Percentiles rank a stretch among this genome's conserved stretches.
phyloP scores from a whole-genome alignment of 495 filamentous ascomycete species.

The Penicillium subrubescens region DNA sequence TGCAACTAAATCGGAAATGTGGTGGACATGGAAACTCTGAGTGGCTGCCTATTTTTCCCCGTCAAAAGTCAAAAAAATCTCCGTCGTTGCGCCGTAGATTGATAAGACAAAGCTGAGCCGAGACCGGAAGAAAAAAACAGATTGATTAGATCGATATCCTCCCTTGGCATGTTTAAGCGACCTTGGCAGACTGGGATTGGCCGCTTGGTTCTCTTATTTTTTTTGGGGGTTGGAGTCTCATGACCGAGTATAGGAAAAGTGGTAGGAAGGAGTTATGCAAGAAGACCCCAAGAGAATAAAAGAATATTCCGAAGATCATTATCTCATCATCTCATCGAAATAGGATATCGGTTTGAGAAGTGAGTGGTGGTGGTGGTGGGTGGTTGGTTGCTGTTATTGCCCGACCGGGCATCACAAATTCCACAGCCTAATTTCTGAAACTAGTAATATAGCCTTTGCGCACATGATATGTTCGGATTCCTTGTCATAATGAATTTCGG shows the following conservation, averaged over 20 bases:
- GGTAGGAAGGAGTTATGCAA: not conserved
- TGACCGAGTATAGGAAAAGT: not conserved
- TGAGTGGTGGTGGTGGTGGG: not conserved
- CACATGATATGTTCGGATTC: no score
- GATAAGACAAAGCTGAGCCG: constrained; percentile 2
- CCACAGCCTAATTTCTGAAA: not conserved
- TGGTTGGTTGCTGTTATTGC: not conserved
- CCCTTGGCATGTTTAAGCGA: constrained; percentile 3
- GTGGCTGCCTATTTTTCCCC: not conserved
- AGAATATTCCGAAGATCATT: not conserved
- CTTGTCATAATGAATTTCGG: no score
- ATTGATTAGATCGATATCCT: constrained; percentile 8
- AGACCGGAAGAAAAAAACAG: constrained; percentile 2
- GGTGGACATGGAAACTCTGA: not conserved
- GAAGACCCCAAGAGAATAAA: no score
- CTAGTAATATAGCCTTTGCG: no score
- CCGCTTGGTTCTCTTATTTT: not conserved
- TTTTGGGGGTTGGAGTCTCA: not conserved
- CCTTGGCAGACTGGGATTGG: not conserved
- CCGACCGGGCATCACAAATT: not conserved
- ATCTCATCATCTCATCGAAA: not conserved
- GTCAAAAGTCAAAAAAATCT: not conserved
- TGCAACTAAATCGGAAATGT: not conserved
- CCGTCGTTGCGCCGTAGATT: not conserved
- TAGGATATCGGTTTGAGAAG: no score